Evolutionary conservation across 768 basidiomycete genomes (phyloP), one percentile per base, ranked within the genome.

Genomic region (Leccinum barrowsii): DNA sequence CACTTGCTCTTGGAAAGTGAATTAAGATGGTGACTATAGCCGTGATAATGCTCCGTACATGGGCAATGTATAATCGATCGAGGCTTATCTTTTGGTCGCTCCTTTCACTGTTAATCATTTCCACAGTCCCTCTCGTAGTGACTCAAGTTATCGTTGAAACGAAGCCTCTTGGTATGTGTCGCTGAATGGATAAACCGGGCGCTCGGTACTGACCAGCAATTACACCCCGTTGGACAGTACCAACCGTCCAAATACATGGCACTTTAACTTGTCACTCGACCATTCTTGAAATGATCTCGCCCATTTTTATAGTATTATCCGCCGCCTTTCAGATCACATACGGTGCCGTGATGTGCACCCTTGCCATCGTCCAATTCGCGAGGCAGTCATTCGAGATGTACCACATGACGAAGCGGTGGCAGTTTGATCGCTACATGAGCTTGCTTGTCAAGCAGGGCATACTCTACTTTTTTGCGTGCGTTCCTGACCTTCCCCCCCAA

Each of bases 11-110:
- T 10, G 10, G 11, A 26, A 32, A 2, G 30, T 7, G 2, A 1
- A 44, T 15, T 37, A 13, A 17, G 13, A 50, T 15, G 2, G 2
- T 50, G 22, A 19, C 3, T 2, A 10, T 26, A 61, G 60, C 21
- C 2, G 28, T 19, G 5, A 60, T 54, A 26, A 59, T 54, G 15
- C 60, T 61, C 13, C 50, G 50, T 15, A 15, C 34, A 34, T 52
- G 50, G 32, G 32, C 32, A 52, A 52, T 52, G 50, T 52, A 35
- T 22, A 34, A 34, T 34, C 32, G 50, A 52, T 52, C 32, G 21
- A 52, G 26, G 21, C n/a, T 52, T 17, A 52, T 52, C 32, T 5
- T 22, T 2, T 5, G 32, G 32, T 8, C 1, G 13, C 34, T 35
- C 34, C 13, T 35, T 1, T 35, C 34, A 35, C 34, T 35, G 13